These are phyloP conservation scores for Zygotorulaspora florentina DNA, from an alignment of 805 yeast species.

Conservation along the genomic window DNA sequence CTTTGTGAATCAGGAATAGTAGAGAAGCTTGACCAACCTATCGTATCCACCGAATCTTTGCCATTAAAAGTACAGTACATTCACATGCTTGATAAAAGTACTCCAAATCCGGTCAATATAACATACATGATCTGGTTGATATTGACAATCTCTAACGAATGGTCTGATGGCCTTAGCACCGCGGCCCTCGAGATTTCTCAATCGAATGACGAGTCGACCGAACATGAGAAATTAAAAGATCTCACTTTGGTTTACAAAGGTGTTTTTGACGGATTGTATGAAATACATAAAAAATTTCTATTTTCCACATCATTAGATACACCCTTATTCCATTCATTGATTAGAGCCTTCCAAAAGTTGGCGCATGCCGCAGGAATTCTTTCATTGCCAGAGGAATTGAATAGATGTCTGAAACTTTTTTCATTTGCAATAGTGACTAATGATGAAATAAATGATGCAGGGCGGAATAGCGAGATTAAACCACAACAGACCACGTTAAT, in stretches of 20 bases:
- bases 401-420: slow-evolving; percentile 49
- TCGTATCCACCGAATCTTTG: slow-evolving; percentile 43
- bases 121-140: slow-evolving; percentile 61
- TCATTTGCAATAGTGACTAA: slow-evolving; percentile 44
- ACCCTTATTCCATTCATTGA: slow-evolving; percentile 61
- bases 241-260: slow-evolving; percentile 28
- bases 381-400: slow-evolving; percentile 52
- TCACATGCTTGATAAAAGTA: slow-evolving; percentile 76
- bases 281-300: slow-evolving; percentile 48
- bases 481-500: slow-evolving; percentile 13
- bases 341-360: slow-evolving; percentile 72
- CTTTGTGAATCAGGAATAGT: slow-evolving; percentile 37
- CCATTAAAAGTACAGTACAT: slow-evolving; percentile 52
- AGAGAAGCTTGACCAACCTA: slow-evolving; percentile 26
- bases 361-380: slow-evolving; percentile 80
- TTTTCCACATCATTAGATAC: slow-evolving; percentile 60
- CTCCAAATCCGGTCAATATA: slow-evolving; percentile 65
- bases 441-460: slow-evolving; percentile 41
- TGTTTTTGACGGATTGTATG: slow-evolving; percentile 41
- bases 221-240: slow-evolving; percentile 9
- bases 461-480: slow-evolving; percentile 1
- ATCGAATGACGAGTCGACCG: slow-evolving; percentile 30
- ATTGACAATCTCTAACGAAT: slow-evolving; percentile 46
- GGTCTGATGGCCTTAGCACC: slow-evolving; percentile 59
- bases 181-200: slow-evolving; percentile 39